Evolutionary conservation across 257 asterid species (phyloP).

Genomic region (Phtheirospermum japonicum): DNA sequence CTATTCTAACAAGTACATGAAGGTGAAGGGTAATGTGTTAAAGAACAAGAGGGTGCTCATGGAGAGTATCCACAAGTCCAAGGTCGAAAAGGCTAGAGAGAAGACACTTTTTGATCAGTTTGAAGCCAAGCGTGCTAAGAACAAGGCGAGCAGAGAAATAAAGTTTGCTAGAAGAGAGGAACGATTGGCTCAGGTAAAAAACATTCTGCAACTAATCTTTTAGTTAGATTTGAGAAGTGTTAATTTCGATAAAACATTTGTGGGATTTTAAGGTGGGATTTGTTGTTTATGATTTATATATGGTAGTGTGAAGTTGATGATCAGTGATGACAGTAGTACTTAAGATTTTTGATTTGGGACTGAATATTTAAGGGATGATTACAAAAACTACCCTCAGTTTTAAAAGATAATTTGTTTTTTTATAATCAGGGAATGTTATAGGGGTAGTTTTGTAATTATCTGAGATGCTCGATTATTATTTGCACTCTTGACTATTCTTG

Average conservation of each 20-base stretch:
- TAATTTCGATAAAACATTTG: not conserved
- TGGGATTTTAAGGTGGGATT: not conserved
- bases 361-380: too few species aligned
- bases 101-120: too few species aligned
- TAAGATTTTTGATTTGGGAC: not conserved
- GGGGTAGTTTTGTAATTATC: not conserved
- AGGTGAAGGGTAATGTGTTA: slow-evolving; percentile 66
- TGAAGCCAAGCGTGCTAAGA: too few species aligned
- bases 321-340: too few species aligned
- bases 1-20: too few species aligned
- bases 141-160: too few species aligned
- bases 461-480: not conserved
- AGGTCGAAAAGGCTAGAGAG: slow-evolving; percentile 73
- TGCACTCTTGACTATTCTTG: not conserved
- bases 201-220: not conserved
- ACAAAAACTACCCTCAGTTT: not conserved
- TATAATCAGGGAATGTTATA: not conserved
- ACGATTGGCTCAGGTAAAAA: slow-evolving; percentile 44
- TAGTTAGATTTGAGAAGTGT: too few species aligned
- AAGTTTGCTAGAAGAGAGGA: slow-evolving; percentile 72
- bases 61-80: slow-evolving; percentile 67
- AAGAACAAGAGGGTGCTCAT: slow-evolving; percentile 65
- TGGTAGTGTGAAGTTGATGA: not conserved
- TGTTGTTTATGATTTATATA: not conserved
- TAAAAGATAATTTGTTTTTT: not conserved